Conservation (phyloP, 139 green algal species). For the Tetraselmis chui region DNA sequence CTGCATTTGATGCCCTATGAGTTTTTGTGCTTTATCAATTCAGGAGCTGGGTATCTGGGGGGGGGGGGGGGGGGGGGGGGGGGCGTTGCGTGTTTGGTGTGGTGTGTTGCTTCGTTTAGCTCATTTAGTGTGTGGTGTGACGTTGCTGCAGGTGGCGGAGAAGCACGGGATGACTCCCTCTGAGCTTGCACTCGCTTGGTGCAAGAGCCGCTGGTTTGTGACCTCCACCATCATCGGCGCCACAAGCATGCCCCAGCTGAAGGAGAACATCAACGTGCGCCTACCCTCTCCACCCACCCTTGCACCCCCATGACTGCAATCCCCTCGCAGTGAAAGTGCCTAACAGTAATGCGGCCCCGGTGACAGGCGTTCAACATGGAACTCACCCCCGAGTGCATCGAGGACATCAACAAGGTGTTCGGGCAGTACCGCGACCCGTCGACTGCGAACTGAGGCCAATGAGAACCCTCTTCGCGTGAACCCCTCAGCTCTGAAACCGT, state of each 20-base stretch:
- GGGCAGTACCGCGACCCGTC: slow-evolving; percentile 52
- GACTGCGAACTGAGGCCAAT: slow-evolving; percentile 10
- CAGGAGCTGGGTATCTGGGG: too few species aligned
- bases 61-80: too few species aligned
- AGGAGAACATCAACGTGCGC: slow-evolving; percentile 42
- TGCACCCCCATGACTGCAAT: slow-evolving; percentile 2
- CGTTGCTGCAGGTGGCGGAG: slow-evolving; percentile 38
- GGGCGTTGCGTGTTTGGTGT: too few species aligned
- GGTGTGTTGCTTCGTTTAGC: too few species aligned
- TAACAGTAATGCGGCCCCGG: slow-evolving; percentile 29
- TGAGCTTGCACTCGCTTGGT: slow-evolving; percentile 79
- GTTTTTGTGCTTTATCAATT: too few species aligned
- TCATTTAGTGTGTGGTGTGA: neutral
- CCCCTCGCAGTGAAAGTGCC: too few species aligned
- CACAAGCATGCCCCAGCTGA: slow-evolving; percentile 78
- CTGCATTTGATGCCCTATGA: too few species aligned
- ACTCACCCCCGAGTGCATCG: slow-evolving; percentile 42
- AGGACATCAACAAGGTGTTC: slow-evolving; percentile 54
- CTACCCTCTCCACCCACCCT: neutral
- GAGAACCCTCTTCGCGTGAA: too few species aligned
- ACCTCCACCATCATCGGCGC: slow-evolving; percentile 85
- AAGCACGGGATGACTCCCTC: slow-evolving; percentile 68
- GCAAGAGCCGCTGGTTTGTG: slow-evolving; percentile 53
- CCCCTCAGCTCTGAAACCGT: too few species aligned
- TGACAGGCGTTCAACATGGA: slow-evolving; percentile 46